Evolutionary conservation across 805 yeast genomes (phyloP).

Genomic region (Wickerhamiella spandovensis): DNA sequence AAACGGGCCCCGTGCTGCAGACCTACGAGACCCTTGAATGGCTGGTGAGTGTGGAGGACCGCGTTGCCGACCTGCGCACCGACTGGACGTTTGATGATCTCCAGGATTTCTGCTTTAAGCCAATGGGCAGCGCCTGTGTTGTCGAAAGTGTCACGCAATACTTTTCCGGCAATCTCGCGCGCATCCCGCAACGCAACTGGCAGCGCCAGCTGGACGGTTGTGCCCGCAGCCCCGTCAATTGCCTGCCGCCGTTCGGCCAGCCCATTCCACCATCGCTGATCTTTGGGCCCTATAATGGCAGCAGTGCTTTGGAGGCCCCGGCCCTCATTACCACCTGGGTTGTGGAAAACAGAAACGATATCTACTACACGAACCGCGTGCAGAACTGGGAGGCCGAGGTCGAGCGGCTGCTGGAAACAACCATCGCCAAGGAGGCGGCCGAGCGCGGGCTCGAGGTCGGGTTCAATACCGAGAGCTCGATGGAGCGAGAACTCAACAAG

Average conservation of each 20-base stretch:
- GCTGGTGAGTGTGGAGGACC: slow-evolving; percentile 76
- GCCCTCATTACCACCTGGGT: slow-evolving; percentile 72
- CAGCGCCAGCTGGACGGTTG: slow-evolving; percentile 40
- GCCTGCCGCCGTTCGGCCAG: slow-evolving; percentile 83
- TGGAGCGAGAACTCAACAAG: slow-evolving; percentile 71
- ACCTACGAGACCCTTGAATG: slow-evolving; percentile 56
- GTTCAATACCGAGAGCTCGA: slow-evolving; percentile 71
- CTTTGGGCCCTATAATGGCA: slow-evolving; percentile 41
- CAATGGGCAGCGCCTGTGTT: slow-evolving; percentile 62
- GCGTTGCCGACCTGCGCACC: slow-evolving; percentile 29
- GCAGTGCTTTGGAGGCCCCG: slow-evolving; percentile 33
- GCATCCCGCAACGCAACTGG: slow-evolving; percentile 46
- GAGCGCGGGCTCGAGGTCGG: slow-evolving; percentile 45
- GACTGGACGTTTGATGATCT: slow-evolving; percentile 25
- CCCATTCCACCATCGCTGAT: slow-evolving; percentile 63
- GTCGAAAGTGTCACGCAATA: slow-evolving; percentile 84
- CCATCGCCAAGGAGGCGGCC: slow-evolving; percentile 34
- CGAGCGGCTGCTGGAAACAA: slow-evolving; percentile 37
- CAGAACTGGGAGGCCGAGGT: slow-evolving; percentile 60
- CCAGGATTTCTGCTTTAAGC: slow-evolving; percentile 70
- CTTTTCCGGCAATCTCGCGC: slow-evolving; percentile 47
- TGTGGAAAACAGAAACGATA: slow-evolving; percentile 37
- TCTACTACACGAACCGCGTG: slow-evolving; percentile 15
- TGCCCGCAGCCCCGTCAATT: slow-evolving; percentile 69
- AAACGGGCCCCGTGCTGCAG: slow-evolving; percentile 52